Evolutionary conservation across 1,284 basidiomycete species (phyloP).

Genomic region (Exsudoporus floridanus): DNA sequence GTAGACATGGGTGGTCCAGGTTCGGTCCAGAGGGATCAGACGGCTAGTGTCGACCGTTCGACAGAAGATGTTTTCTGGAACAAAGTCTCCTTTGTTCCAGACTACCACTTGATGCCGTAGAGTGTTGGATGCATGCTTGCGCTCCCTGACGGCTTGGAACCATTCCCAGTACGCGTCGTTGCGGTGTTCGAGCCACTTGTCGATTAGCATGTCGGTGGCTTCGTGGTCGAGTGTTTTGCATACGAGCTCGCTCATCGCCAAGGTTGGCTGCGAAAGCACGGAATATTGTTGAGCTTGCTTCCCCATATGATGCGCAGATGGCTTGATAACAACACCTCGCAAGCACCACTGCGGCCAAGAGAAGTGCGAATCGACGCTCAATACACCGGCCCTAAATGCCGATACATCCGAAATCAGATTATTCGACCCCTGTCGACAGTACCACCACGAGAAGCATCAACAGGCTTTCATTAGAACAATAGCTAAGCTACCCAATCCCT

Average conservation of each 20-base stretch:
- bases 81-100: constrained; percentile 75
- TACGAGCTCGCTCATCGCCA: constrained; percentile 71
- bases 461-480: not conserved
- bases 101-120: constrained; percentile 58
- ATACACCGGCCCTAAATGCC: constrained; percentile 32
- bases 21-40: constrained; percentile 71
- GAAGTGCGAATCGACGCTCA: not conserved
- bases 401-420: constrained; percentile 14
- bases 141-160: constrained; percentile 65
- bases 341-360: not conserved
- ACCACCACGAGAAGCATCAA: not conserved
- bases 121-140: constrained; percentile 52
- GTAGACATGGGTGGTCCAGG: constrained; percentile 76
- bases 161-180: constrained; percentile 73
- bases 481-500: not conserved
- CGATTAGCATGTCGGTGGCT: constrained; percentile 70
- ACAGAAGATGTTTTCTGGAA: constrained; percentile 73
- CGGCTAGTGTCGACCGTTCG: constrained; percentile 72
- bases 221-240: constrained; percentile 73
- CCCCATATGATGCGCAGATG: constrained; percentile 21
- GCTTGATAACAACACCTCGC: constrained; percentile 13
- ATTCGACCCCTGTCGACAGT: constrained; percentile 1
- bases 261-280: constrained; percentile 58
- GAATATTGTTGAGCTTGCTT: constrained; percentile 50
- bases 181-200: constrained; percentile 76